A percentile compares a stretch with the other conserved stretches of the same genome.
Evolutionary conservation across 108 stramenopile species (phyloP).

Genomic region (Aurantiochytrium sp.): DNA sequence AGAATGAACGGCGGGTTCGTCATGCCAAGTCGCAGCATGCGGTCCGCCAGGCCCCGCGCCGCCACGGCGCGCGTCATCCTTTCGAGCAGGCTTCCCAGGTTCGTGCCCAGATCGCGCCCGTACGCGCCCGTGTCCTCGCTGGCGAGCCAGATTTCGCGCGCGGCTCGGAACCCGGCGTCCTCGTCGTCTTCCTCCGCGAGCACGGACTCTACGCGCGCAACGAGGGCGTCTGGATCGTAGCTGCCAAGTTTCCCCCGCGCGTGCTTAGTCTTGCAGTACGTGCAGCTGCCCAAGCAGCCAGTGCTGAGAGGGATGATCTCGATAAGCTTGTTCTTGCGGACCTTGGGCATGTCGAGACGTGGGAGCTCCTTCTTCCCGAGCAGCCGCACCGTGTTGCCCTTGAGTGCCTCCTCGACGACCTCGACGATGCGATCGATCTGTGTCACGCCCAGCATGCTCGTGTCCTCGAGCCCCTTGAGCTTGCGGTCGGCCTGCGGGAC

Average conservation of each 20-base stretch:
- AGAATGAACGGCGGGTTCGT: slow-evolving; percentile 59
- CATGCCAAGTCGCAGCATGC: slow-evolving; percentile 53
- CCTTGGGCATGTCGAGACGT: slow-evolving; percentile 52
- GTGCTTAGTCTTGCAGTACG: slow-evolving; percentile 58
- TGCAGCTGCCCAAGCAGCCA: slow-evolving; percentile 54
- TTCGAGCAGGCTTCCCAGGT: not conserved
- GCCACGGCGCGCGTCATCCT: not conserved
- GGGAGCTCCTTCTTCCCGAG: slow-evolving; percentile 39
- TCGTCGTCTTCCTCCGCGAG: not conserved
- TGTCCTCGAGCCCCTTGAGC: slow-evolving; percentile 28
- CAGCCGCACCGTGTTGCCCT: slow-evolving; percentile 41
- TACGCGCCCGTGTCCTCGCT: slow-evolving; percentile 59
- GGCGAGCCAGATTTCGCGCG: slow-evolving; percentile 49
- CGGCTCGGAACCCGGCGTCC: not conserved
- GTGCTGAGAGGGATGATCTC: slow-evolving; percentile 56
- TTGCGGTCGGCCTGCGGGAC: slow-evolving; percentile 51
- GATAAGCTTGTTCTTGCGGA: slow-evolving; percentile 44
- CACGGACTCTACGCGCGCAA: slow-evolving; percentile 43
- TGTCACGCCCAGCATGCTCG: slow-evolving; percentile 39
- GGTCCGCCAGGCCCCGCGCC: not conserved
- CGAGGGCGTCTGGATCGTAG: slow-evolving; percentile 41
- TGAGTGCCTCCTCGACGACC: slow-evolving; percentile 43
- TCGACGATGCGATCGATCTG: slow-evolving; percentile 53
- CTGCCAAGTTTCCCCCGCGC: slow-evolving; percentile 51
- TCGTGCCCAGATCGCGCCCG: slow-evolving; percentile 46